Evolutionary conservation across 2,329 filamentous ascomycete genomes (phyloP).

Genomic region (Aspergillus niger): DNA sequence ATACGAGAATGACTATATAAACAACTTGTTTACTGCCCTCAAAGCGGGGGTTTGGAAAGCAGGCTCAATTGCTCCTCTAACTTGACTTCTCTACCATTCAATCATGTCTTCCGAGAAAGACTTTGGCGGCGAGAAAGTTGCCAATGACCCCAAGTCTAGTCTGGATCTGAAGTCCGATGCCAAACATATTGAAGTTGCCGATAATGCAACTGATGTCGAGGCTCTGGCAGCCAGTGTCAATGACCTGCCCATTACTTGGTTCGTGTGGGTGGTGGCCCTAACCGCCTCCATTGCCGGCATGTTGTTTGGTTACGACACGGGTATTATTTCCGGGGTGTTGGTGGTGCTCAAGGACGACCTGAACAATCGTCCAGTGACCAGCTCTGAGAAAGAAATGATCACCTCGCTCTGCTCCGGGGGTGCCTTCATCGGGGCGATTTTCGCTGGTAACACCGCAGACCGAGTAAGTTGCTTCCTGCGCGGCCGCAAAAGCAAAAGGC

Average conservation of each 20-base stretch:
- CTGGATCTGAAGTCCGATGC: constrained; percentile 6
- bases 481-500: neutral
- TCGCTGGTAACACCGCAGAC: constrained; percentile 42
- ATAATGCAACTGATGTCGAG: constrained; percentile 8
- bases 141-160: neutral
- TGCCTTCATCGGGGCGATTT: constrained; percentile 49
- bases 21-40: neutral
- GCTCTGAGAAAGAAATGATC: constrained; percentile 54
- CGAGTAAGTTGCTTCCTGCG: constrained; percentile 29
- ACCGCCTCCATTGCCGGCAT: constrained; percentile 38
- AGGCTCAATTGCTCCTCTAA: neutral
- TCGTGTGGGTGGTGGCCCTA: constrained; percentile 42
- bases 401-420: constrained; percentile 56
- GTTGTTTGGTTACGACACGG: constrained; percentile 51
- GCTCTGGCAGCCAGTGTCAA: constrained; percentile 30
- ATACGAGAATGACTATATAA: neutral
- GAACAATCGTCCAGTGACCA: constrained; percentile 39
- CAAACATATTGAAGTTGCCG: constrained; percentile 16
- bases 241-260: constrained; percentile 40
- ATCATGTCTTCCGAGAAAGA: constrained; percentile 1
- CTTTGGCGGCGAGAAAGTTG: neutral
- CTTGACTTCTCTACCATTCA: neutral
- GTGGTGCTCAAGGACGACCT: constrained; percentile 40
- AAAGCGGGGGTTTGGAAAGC: neutral
- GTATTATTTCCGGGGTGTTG: constrained; percentile 49